A percentile compares a stretch with the other conserved stretches of the same genome.
Conservation (phyloP, 352 stramenopile species). For the Lagenidium sp. region DNA sequence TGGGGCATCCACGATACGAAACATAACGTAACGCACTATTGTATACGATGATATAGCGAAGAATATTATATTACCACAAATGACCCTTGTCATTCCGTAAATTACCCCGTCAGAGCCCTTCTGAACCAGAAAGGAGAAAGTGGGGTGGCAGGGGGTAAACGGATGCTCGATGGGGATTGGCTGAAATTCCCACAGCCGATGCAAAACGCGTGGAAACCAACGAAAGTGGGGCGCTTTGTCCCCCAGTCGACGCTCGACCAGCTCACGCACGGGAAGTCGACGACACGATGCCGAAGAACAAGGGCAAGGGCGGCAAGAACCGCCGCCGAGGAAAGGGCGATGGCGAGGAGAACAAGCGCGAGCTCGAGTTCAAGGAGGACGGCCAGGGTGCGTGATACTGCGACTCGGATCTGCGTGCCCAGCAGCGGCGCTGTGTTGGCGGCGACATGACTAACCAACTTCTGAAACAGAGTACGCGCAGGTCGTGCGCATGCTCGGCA, state of each 20-base stretch:
- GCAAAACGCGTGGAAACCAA: conserved; percentile 13
- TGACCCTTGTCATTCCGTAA: background rate
- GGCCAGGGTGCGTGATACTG: conserved; percentile 86
- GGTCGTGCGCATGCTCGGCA: conserved; percentile 98
- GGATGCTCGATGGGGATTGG: too few species aligned
- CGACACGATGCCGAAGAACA: conserved; percentile 75
- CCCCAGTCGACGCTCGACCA: too few species aligned
- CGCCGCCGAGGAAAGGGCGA: conserved; percentile 97
- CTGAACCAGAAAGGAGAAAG: too few species aligned
- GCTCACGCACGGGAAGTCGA: too few species aligned
- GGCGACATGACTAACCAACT: too few species aligned
- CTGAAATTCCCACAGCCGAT: conserved; percentile 6
- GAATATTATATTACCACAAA: background rate
- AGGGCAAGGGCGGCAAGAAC: conserved; percentile 98
- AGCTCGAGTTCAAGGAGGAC: conserved; percentile 99
- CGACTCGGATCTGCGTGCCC: too few species aligned
- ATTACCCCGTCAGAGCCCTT: too few species aligned
- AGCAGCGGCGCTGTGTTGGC: too few species aligned
- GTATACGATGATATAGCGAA: too few species aligned
- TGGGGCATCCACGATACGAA: background rate
- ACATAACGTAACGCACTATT: too few species aligned
- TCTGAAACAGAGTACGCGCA: conserved; percentile 97
- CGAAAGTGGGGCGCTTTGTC: too few species aligned
- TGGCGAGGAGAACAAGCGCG: conserved; percentile 98
- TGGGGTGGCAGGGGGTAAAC: too few species aligned